Conservation (phyloP, 108 stramenopile genomes). For the Nannochloropsis salina region DNA sequence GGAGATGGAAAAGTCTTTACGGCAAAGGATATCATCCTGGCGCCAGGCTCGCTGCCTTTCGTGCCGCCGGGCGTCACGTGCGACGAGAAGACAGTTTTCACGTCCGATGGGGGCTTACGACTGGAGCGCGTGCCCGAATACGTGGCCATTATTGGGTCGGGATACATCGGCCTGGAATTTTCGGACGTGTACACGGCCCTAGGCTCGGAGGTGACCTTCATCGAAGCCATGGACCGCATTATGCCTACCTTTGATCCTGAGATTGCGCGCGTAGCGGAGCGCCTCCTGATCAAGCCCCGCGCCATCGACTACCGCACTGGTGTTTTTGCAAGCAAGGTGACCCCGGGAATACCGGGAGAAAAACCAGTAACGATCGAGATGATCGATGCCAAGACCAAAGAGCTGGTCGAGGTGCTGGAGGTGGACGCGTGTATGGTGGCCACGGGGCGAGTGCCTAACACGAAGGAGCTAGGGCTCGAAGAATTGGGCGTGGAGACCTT, state of each 20-base stretch:
- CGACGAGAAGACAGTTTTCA: conserved; percentile 95
- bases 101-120: conserved; percentile 88
- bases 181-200: conserved; percentile 95
- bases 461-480: conserved; percentile 83
- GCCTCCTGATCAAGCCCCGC: conserved; percentile 82
- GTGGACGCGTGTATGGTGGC: conserved; percentile 97
- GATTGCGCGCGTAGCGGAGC: conserved; percentile 91
- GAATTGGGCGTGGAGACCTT: conserved; percentile 75
- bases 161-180: conserved; percentile 98
- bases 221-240: conserved; percentile 75
- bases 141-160: conserved; percentile 95
- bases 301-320: conserved; percentile 86
- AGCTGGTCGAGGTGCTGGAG: conserved; percentile 92
- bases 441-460: conserved; percentile 94
- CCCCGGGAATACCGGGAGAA: conserved; percentile 84
- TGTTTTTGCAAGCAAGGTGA: conserved; percentile 62
- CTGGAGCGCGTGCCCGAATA: conserved; percentile 85
- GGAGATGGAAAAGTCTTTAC: conserved; percentile 69
- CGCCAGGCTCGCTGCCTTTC: conserved; percentile 94
- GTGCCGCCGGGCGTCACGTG: conserved; percentile 88
- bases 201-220: conserved; percentile 92
- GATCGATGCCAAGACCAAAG: conserved; percentile 98
- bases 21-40: conserved; percentile 86
- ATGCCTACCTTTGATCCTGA: conserved; percentile 97
- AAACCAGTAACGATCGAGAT: conserved; percentile 97